Evolutionary conservation across 1,139 yeast species (phyloP).

Genomic region (Candida freyschussii): DNA sequence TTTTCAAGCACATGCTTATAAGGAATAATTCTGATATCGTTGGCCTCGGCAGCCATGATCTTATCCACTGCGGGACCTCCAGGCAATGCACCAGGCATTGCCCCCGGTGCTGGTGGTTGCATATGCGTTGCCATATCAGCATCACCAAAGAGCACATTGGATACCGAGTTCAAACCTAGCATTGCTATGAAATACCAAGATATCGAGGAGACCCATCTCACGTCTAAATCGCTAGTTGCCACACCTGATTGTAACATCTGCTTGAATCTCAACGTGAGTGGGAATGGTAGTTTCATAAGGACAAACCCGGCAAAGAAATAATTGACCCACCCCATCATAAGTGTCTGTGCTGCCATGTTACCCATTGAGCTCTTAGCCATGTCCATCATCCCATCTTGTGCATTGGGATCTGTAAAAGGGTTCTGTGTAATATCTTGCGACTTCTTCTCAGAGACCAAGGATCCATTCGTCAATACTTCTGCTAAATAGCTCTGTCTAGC

Average conservation of each 20-base stretch:
- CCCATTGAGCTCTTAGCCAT: constrained; percentile 81
- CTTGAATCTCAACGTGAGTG: constrained; percentile 83
- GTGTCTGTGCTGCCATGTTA: constrained; percentile 84
- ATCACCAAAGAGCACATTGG: constrained; percentile 64
- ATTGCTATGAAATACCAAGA: constrained; percentile 97
- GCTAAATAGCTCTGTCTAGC: constrained; percentile 42
- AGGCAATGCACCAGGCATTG: constrained; percentile 6
- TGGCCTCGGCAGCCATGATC: constrained; percentile 67
- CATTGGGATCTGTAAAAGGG: constrained; percentile 65
- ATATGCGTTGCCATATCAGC: constrained; percentile 41
- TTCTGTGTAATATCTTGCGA: constrained; percentile 51
- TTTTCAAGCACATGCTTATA: constrained; percentile 57
- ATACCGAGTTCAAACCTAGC: constrained; percentile 79
- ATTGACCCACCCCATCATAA: constrained; percentile 95
- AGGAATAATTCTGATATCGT: constrained; percentile 62
- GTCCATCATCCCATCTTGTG: constrained; percentile 63
- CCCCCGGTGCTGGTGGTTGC: constrained; percentile 38
- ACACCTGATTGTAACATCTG: constrained; percentile 90
- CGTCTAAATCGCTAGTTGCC: constrained; percentile 78
- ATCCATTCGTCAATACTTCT: constrained; percentile 46
- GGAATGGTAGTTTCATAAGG: constrained; percentile 75
- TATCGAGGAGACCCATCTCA: constrained; percentile 88
- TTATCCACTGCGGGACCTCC: constrained; percentile 37
- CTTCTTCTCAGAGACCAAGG: constrained; percentile 36
- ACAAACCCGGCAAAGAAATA: constrained; percentile 91